phyloP scores from a whole-genome alignment of 2,329 filamentous ascomycete genomes.

The Epichloe typhina region DNA sequence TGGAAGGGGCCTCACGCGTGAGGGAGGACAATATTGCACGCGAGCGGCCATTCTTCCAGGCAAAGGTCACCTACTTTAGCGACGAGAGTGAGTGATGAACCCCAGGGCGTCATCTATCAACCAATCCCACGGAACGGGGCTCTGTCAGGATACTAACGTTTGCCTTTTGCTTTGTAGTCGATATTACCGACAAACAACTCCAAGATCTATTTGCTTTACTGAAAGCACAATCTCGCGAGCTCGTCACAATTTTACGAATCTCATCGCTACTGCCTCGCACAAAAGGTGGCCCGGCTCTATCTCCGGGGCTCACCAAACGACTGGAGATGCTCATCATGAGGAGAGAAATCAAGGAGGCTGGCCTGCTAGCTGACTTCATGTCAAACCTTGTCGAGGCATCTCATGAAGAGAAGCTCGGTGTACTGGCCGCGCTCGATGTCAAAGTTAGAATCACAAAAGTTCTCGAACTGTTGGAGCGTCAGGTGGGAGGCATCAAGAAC shows the following conservation, averaged over 20 bases:
- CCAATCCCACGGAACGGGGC: no score
- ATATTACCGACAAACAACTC: slow-evolving; percentile 42
- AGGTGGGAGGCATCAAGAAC: slow-evolving; percentile 73
- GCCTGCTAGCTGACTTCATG: slow-evolving; percentile 89
- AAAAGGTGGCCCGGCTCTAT: slow-evolving; percentile 50
- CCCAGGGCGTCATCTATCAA: no score
- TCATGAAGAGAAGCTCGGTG: slow-evolving; percentile 80
- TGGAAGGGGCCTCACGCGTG: slow-evolving; percentile 73
- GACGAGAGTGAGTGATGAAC: slow-evolving; percentile 45
- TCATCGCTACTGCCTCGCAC: slow-evolving; percentile 70
- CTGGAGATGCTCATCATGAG: slow-evolving; percentile 78
- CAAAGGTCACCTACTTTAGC: slow-evolving; percentile 56
- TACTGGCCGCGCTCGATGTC: slow-evolving; percentile 69
- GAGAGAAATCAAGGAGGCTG: slow-evolving; percentile 72
- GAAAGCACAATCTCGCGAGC: slow-evolving; percentile 73
- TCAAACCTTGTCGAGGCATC: slow-evolving; percentile 78
- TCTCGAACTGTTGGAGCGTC: slow-evolving; percentile 69
- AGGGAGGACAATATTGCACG: slow-evolving; percentile 51
- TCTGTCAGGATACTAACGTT: not conserved
- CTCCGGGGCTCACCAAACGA: slow-evolving; percentile 72
- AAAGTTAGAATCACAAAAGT: slow-evolving; percentile 69
- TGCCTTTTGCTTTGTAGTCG: slow-evolving; percentile 11
- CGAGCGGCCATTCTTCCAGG: slow-evolving; percentile 79
- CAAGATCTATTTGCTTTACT: slow-evolving; percentile 64
- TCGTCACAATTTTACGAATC: slow-evolving; percentile 71